Evolutionary conservation across 192 early-diverging fungal species (phyloP), one percentile per base, ranked within the genome.

Genomic region (Podila horticola): DNA sequence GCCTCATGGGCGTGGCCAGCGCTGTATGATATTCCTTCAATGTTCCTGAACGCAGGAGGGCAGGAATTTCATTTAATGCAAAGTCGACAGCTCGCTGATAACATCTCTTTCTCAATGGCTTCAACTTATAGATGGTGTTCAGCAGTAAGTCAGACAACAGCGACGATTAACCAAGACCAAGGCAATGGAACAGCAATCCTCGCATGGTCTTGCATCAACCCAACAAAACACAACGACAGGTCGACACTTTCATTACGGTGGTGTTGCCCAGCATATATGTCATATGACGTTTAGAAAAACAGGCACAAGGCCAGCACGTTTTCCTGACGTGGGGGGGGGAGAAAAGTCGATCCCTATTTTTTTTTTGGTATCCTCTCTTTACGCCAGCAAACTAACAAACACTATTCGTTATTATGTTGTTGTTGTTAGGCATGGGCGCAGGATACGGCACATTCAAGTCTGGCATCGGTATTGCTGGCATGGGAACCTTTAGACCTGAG

Each of bases 381-480:
- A 19, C 7, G 6, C 6, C 30, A 36, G 6, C 58, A 17, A 55
- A 38, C 24, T 50, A 15, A 45, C 6, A n/a, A 19, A 52, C 45
- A 28, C 51, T 24, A 15, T 17, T 71, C 28, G 29, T 48, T 45
- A 11, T 67, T 38, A 2, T 31, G 7, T 19, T 38, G 11, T 33
- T 13, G 51, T 50, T n/a, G 38, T 48, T 68, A 93, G 94, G 94
- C 66, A 88, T 97, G 34, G 98, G 98, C 41, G 98, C 98, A 58
- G 97, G 96, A 59, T 99, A 98, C 83, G 98, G 98, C 29, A 99
- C 98, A 34, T 94, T 95, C 59, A 98, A 97, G 86, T 93, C 97
- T 61, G 98, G 97, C 41, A 92, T 99, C 51, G 97, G 97, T 74
- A 96, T 99, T 83, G 89, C 97, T 36, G 94, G 94, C 55, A 95